phyloP scores from a whole-genome alignment of 176 grass and related monocot genomes.

The Raddia guianensis region DNA sequence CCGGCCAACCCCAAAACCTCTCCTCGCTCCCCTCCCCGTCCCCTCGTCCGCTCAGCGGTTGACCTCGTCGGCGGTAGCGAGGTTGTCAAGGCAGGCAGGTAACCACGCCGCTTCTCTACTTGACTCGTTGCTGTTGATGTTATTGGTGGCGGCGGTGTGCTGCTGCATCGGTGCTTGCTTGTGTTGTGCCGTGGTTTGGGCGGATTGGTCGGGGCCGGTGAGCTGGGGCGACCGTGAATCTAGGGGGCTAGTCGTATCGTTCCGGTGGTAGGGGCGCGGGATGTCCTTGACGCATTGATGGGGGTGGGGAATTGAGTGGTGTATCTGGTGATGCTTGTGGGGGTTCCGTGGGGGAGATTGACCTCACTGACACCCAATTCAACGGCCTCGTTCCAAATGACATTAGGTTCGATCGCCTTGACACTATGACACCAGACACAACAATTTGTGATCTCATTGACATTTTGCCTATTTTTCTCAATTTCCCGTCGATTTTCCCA shows the following conservation, averaged over 20 bases:
- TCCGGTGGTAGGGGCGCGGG: not conserved
- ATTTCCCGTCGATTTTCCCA: too few relatives aligned
- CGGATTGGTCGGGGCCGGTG: not conserved
- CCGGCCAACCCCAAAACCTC: constrained; percentile 36
- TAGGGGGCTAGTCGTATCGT: too few relatives aligned
- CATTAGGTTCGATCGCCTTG: too few relatives aligned
- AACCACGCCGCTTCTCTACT: not conserved
- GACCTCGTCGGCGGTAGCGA: constrained; percentile 9
- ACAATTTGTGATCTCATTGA: too few relatives aligned
- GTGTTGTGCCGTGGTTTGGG: not conserved
- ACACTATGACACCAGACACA: too few relatives aligned
- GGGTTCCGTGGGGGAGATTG: not conserved
- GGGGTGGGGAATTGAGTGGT: constrained; percentile 20
- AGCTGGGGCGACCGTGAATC: not conserved
- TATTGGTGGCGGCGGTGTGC: not conserved
- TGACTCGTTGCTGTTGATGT: not conserved
- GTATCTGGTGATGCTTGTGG: not conserved
- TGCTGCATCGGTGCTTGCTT: not conserved
- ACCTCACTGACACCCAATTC: too few relatives aligned
- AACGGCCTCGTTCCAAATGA: too few relatives aligned
- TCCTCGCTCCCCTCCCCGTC: not conserved
- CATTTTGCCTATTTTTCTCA: too few relatives aligned
- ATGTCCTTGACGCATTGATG: not conserved
- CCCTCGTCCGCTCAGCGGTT: not conserved
- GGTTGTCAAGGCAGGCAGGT: not conserved